phyloP scores from a whole-genome alignment of 2,329 filamentous ascomycete genomes.

The Xylaria arbuscula region DNA sequence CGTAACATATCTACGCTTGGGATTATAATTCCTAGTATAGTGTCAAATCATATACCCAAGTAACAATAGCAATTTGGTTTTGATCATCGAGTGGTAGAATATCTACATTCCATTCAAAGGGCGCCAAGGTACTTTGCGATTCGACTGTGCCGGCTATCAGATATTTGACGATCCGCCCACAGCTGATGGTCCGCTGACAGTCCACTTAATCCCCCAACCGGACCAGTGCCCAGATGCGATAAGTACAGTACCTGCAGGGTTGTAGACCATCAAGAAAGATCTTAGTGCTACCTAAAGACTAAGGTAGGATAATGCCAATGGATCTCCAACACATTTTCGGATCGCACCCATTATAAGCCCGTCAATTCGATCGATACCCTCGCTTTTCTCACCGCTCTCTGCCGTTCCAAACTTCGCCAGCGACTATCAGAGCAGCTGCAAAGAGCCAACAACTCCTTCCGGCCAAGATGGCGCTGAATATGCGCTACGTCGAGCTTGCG shows the following conservation, averaged over 20 bases:
- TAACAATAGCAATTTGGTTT: too few species aligned
- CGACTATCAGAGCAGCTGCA: neutral
- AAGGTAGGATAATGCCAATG: too few species aligned
- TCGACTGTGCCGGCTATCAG: neutral
- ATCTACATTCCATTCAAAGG: too few species aligned
- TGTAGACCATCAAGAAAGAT: neutral
- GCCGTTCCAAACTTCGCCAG: neutral
- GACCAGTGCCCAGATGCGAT: neutral
- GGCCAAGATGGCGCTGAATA: constrained; percentile 41
- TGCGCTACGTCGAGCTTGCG: constrained; percentile 67
- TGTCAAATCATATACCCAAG: too few species aligned
- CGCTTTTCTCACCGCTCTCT: neutral
- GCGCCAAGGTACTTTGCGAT: too few species aligned
- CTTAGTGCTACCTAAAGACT: constrained; percentile 10
- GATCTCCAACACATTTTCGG: constrained; percentile 6
- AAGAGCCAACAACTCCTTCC: neutral
- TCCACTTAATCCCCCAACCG: constrained; percentile 1
- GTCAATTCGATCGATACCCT: neutral
- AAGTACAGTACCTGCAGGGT: neutral
- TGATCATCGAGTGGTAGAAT: too few species aligned
- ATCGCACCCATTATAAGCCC: constrained; percentile 15
- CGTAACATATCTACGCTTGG: too few species aligned
- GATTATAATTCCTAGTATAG: too few species aligned
- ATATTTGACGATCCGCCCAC: constrained; percentile 1
- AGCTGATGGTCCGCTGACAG: constrained; percentile 21